Percentiles rank a stretch among this genome's conserved stretches.
phyloP scores from a whole-genome alignment of 148 eudicot species.

The Cornus suecica region DNA sequence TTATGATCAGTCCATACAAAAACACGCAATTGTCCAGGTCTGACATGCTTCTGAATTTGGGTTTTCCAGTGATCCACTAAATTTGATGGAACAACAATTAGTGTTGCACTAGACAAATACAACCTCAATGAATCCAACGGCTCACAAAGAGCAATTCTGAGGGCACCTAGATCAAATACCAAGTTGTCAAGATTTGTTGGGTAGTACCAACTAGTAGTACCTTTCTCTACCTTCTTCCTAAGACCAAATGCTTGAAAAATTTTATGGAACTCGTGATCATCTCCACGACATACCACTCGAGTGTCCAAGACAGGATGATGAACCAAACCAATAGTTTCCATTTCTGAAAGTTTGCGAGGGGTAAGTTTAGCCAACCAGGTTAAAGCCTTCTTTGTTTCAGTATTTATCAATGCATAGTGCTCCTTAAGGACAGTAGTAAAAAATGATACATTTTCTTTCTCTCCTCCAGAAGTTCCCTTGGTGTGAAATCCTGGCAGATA shows the following conservation, averaged over 20 bases:
- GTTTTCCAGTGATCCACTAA: constrained; percentile 90
- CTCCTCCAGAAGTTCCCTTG: constrained; percentile 61
- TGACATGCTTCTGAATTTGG: constrained; percentile 85
- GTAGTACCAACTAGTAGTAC: constrained; percentile 69
- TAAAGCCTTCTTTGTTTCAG: constrained; percentile 69
- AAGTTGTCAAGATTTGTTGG: constrained; percentile 55
- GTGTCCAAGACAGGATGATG: constrained; percentile 56
- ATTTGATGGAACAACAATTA: constrained; percentile 92
- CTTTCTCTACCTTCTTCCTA: constrained; percentile 50
- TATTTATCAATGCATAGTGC: constrained; percentile 49
- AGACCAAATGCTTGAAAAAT: constrained; percentile 90
- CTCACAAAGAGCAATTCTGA: constrained; percentile 76
- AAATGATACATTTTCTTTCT: constrained; percentile 76
- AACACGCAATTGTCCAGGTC: constrained; percentile 67
- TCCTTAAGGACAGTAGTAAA: constrained; percentile 75
- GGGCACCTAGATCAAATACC: constrained; percentile 77
- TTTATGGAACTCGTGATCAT: constrained; percentile 51
- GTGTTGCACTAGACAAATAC: constrained; percentile 85
- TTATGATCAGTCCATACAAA: constrained; percentile 73
- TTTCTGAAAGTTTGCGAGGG: constrained; percentile 52
- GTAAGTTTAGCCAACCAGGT: constrained; percentile 86
- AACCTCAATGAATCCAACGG: constrained; percentile 76
- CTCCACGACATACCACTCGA: constrained; percentile 33
- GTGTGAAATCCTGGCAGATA: constrained; percentile 73
- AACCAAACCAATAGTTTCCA: constrained; percentile 79